Percentiles rank a stretch among this genome's conserved stretches.
Evolutionary conservation across 768 basidiomycete genomes (phyloP).

Genomic region (Amanita pseudoporphyria): DNA sequence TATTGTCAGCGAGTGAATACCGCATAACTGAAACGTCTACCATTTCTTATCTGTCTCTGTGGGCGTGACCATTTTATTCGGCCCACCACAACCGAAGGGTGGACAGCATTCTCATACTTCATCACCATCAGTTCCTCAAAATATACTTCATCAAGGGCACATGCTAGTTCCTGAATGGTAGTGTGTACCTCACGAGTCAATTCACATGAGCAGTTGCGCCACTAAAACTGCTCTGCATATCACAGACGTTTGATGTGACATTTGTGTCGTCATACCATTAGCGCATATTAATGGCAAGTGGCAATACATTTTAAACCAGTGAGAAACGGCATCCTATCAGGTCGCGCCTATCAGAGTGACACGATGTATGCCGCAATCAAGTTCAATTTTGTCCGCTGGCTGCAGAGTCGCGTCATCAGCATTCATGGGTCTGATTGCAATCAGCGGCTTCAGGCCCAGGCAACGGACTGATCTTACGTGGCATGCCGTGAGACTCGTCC

Average conservation of each 20-base stretch:
- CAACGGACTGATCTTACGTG: slow-evolving; percentile 1
- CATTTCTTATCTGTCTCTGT: neutral
- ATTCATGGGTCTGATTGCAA: neutral
- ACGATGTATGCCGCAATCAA: neutral
- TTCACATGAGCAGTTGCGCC: slow-evolving; percentile 5
- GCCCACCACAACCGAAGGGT: neutral
- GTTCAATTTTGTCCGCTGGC: neutral
- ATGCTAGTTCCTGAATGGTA: slow-evolving; percentile 3
- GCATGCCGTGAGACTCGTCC: neutral
- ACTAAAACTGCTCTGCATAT: neutral
- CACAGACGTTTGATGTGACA: neutral
- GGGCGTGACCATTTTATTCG: neutral
- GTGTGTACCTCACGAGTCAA: neutral
- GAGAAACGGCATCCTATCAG: slow-evolving; percentile 3
- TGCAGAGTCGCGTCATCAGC: neutral
- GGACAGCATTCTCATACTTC: slow-evolving; percentile 1
- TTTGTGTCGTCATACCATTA: slow-evolving; percentile 1
- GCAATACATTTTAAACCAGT: neutral
- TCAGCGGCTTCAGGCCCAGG: neutral
- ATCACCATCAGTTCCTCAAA: slow-evolving; percentile 3
- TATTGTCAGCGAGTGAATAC: neutral
- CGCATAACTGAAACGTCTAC: neutral
- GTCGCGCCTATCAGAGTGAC: slow-evolving; percentile 5
- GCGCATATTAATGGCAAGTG: neutral
- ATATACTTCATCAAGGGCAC: slow-evolving; percentile 6